A percentile compares a stretch with the other conserved stretches of the same genome.
These are phyloP conservation scores for Chalara sp. DNA, from an alignment of 2,329 filamentous ascomycete species.

Conservation along the genomic window DNA sequence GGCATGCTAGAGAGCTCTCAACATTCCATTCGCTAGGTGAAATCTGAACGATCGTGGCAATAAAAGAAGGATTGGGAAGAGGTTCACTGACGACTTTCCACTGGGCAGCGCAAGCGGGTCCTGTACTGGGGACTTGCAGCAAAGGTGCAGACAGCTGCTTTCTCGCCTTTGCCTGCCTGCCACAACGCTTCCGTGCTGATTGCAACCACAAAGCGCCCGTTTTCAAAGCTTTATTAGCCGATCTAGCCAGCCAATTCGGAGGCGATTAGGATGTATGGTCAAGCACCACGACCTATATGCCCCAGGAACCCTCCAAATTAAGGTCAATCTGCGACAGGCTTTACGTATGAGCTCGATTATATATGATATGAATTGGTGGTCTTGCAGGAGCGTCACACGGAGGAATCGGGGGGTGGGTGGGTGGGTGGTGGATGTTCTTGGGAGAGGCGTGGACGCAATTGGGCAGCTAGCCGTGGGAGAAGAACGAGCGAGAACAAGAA, in stretches of 20 bases:
- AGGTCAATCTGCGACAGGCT: not conserved
- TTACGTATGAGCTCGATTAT: not conserved
- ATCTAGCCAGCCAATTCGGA: not conserved
- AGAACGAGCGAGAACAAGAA: conserved; percentile 8
- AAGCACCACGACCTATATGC: not conserved
- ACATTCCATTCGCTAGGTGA: conserved; percentile 13
- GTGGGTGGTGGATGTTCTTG: not conserved
- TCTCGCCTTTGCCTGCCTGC: not conserved
- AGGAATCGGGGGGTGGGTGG: not conserved
- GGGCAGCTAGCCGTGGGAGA: conserved; percentile 13
- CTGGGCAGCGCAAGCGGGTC: conserved; percentile 17
- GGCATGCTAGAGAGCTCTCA: conserved; percentile 22
- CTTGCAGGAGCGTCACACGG: not conserved
- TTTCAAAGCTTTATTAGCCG: not conserved
- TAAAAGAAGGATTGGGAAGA: conserved; percentile 6
- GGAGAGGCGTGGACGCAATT: not conserved
- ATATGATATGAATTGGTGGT: too few relatives aligned
- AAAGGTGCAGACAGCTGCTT: conserved; percentile 12
- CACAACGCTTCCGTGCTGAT: not conserved
- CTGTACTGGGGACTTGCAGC: conserved; percentile 19
- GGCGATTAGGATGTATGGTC: not conserved
- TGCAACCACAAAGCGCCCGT: not conserved
- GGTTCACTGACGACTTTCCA: conserved; percentile 21
- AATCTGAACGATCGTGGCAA: conserved; percentile 17
- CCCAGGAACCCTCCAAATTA: not conserved